Conservation (phyloP, 441 rosid genomes). For the Gossypium schwendimanii region DNA sequence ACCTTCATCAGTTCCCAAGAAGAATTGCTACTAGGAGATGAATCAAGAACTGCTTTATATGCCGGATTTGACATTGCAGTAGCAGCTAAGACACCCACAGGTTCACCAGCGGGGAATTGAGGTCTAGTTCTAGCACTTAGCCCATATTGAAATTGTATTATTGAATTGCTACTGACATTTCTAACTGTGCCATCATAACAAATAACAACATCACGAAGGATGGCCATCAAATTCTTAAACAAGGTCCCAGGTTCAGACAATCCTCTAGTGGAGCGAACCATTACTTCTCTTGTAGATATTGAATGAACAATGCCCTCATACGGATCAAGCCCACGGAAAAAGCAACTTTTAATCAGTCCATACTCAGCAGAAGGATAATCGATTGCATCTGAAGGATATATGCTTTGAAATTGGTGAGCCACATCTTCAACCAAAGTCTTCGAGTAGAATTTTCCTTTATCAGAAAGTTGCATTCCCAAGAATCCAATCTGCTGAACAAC, state of each 20-base stretch:
- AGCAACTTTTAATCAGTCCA: conserved; percentile 68
- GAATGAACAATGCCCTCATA: conserved; percentile 91
- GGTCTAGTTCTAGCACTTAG: conserved; percentile 38
- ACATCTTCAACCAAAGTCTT: conserved; percentile 72
- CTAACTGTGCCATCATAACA: conserved; percentile 92
- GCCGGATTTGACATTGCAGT: conserved; percentile 99
- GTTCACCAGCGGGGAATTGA: conserved; percentile 83
- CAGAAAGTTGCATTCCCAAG: conserved; percentile 15
- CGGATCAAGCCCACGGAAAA: conserved; percentile 82
- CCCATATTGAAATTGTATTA: conserved; percentile 80
- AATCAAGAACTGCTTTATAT: conserved; percentile 95
- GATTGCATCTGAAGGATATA: conserved; percentile 37
- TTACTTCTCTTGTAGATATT: conserved; percentile 63
- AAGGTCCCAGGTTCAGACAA: conserved; percentile 92
- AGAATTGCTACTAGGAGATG: conserved; percentile 75
- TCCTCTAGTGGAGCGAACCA: conserved; percentile 87
- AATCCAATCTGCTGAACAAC: conserved; percentile 21
- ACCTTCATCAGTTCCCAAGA: conserved; percentile 99
- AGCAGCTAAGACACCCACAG: conserved; percentile 96
- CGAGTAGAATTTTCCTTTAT: conserved; percentile 46
- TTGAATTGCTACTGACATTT: conserved; percentile 72
- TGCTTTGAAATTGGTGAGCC: conserved; percentile 51
- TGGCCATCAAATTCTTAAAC: conserved; percentile 94
- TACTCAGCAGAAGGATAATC: conserved; percentile 64
- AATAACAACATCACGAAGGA: conserved; percentile 79